These are phyloP conservation scores for Aspergillus campestris DNA, from an alignment of 495 filamentous ascomycete genomes.

Conservation along the genomic window DNA sequence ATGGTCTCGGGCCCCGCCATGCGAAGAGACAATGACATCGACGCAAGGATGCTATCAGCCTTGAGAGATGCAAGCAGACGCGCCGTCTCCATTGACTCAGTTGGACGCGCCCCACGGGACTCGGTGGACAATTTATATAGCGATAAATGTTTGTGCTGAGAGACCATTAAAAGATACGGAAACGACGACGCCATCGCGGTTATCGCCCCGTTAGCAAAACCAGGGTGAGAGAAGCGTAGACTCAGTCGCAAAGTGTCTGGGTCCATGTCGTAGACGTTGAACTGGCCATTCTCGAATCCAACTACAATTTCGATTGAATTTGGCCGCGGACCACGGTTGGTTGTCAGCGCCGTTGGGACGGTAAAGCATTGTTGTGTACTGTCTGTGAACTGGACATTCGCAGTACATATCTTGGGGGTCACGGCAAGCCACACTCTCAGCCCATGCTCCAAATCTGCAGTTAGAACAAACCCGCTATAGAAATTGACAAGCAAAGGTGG, in stretches of 20 bases:
- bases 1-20: slow-evolving; percentile 51
- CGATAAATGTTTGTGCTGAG: slow-evolving; percentile 60
- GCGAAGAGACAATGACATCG: slow-evolving; percentile 71
- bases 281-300: slow-evolving; percentile 71
- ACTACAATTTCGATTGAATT: slow-evolving; percentile 43
- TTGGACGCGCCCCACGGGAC: slow-evolving; percentile 1
- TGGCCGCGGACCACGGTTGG: slow-evolving; percentile 37
- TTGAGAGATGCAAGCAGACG: slow-evolving; percentile 68
- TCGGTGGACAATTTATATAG: slow-evolving; percentile 53
- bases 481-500: slow-evolving; percentile 62
- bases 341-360: slow-evolving; percentile 61
- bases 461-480: slow-evolving; percentile 66
- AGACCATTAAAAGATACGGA: slow-evolving; percentile 74
- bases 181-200: slow-evolving; percentile 64
- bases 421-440: slow-evolving; percentile 73
- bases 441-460: slow-evolving; percentile 59
- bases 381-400: slow-evolving; percentile 15
- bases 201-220: slow-evolving; percentile 54
- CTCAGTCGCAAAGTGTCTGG: slow-evolving; percentile 32
- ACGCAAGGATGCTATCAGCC: slow-evolving; percentile 72
- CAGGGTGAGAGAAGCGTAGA: slow-evolving; percentile 44
- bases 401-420: slow-evolving; percentile 33
- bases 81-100: slow-evolving; percentile 26
- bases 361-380: slow-evolving; percentile 6
- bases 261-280: slow-evolving; percentile 58